Base-by-base conservation (phyloP, 176 grass and related monocot species). In the Avena insularis region DNA sequence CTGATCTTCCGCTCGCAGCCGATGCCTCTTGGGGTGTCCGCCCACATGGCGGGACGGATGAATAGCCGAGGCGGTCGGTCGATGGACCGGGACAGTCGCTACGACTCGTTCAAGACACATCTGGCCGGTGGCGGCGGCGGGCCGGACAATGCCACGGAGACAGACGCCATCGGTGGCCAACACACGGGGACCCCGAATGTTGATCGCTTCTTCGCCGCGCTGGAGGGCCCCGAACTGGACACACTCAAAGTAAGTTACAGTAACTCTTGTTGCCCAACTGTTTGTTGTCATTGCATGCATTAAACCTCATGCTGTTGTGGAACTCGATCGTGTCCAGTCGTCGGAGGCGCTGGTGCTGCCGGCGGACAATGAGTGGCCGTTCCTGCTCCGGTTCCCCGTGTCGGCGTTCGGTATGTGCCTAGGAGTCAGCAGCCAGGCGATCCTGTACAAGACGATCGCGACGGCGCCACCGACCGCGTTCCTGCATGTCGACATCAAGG, bases 401-500 rank as follows among this genome's bases (percentile, higher is more conserved):
- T 92, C 93, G 0, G 76, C 94, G 1, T 98, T 98, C 67, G 97
- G 94, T 86, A 98, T 98, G 25, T 91, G 94, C 79, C 93, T 98
- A 12, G 97, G 94, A 36, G 75, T 94, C 9, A 93, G 92, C 89
- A 98, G 97, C 90, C 94, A 98, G 85, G 97, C 97, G 5, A 98
- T 98, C 36, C 82, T 98, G 46, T 98, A 91, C 86, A 98, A 96
- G 90, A 91, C 84, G 19, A 70, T 96, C 45, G 88, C 90, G 13
- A 96, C 90, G 20, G 92, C 96, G n/a, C 43, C 87, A 12, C 88
- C 93, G 36, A 94, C 83, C 2, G 27, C 0, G 49, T 98, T 98
- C 87, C 88, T 98, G 19, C 92, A 98, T 46, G 78, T 98, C 4
- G 78, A 50, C 76, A 50, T n/a, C 54, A 67, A 46, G 54, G 85